These are phyloP conservation scores for Moesziomyces parantarcticus DNA, from an alignment of 1,284 basidiomycete genomes.

Conservation along the genomic window DNA sequence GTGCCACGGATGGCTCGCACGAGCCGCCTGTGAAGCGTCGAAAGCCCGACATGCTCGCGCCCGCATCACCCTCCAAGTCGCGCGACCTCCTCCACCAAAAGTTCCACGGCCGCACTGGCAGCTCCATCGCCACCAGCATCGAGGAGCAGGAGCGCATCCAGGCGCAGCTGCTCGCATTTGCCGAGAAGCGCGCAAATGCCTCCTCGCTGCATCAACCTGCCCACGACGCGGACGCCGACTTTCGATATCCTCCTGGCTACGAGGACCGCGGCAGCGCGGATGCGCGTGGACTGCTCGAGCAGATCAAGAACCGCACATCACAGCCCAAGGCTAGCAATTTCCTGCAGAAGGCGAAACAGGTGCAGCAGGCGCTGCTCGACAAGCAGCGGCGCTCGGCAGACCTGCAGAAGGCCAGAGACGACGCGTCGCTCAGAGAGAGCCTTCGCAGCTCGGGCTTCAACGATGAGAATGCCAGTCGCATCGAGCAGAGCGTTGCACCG, in stretches of 20 bases:
- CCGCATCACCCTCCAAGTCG: conserved; percentile 27
- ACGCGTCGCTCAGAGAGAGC: conserved; percentile 23
- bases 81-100: background rate
- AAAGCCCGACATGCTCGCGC: conserved; percentile 19
- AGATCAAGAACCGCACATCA: conserved; percentile 34
- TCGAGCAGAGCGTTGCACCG: background rate
- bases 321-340: conserved; percentile 26
- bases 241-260: conserved; percentile 27
- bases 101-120: background rate
- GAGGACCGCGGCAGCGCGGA: conserved; percentile 2
- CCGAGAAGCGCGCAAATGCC: conserved; percentile 26
- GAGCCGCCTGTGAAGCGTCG: conserved; percentile 9
- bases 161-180: conserved; percentile 26
- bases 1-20: background rate
- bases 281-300: conserved; percentile 26
- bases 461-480: background rate
- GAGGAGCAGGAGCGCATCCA: conserved; percentile 20
- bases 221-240: background rate
- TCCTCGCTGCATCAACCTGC: conserved; percentile 5
- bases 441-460: conserved; percentile 25
- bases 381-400: conserved; percentile 26
- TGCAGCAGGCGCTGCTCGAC: conserved; percentile 39
- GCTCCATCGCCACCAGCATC: conserved; percentile 1
- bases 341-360: conserved; percentile 34
- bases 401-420: conserved; percentile 9